Conservation (phyloP, 139 green algal genomes). For the Tetraselmis chui region DNA sequence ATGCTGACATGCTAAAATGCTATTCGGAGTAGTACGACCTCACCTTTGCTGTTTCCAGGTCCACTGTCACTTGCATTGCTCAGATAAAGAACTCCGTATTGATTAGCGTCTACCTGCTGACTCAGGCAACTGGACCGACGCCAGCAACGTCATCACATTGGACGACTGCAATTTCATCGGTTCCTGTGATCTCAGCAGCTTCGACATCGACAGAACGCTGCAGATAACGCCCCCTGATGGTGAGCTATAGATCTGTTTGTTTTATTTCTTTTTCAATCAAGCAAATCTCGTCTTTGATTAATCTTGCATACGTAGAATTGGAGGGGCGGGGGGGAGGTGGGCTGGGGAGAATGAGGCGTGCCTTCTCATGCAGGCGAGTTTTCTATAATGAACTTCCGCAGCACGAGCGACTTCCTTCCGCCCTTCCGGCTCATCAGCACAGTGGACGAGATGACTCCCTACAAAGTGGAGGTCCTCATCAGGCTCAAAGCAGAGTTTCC, state of each 20-base stretch:
- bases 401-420: slow-evolving; percentile 69
- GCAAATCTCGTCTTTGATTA: no score
- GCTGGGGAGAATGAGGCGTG: background rate
- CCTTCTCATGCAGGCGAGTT: slow-evolving; percentile 70
- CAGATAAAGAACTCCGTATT: slow-evolving; percentile 12
- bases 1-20: background rate
- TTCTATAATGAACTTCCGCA: slow-evolving; percentile 91
- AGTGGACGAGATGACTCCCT: slow-evolving; percentile 47
- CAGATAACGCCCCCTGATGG: slow-evolving; percentile 74
- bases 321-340: background rate
- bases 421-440: slow-evolving; percentile 75
- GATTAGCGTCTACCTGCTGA: background rate
- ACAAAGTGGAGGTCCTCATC: slow-evolving; percentile 30
- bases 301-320: no score
- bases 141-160: slow-evolving; percentile 47
- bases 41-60: background rate
- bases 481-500: slow-evolving; percentile 34
- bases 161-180: slow-evolving; percentile 93
- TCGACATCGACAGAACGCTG: slow-evolving; percentile 88
- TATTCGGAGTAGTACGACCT: background rate
- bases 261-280: no score
- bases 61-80: no score
- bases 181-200: slow-evolving; percentile 53
- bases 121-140: background rate
- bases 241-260: no score